Base-by-base conservation (phyloP, 208 protist genomes). In the Leishmania arabica region DNA sequence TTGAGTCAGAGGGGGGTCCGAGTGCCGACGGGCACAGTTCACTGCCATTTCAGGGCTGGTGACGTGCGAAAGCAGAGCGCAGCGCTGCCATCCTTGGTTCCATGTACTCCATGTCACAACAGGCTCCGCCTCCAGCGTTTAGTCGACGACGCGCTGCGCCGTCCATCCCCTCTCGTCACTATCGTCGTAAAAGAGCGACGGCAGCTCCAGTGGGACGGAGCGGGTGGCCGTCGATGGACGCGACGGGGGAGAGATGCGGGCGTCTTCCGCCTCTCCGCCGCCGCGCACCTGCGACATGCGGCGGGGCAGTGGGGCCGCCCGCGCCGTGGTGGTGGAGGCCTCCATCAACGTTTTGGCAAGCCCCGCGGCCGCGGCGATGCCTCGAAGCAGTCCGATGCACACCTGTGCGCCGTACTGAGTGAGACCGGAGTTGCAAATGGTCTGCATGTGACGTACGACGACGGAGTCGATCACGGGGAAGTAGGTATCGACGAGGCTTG, bases 401-500 rank as follows among this genome's bases (percentile, higher is more conserved):
- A 88, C 40, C 8, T 54, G 78, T 19, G 82, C 84, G 27, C 84
- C 69, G 78, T 93, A 93, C 68, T 88, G 84, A 66, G 87, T 86
- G 37, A 92, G 34, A 21, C 91, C 93, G 47, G 75, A 90, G 70
- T 88, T 86, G 2, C 84, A 77, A 34, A 96, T 85, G 21, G 64
- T 82, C 58, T 89, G 74, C 68, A 97, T 83, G 73, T 97, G 87
- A 60, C 86, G 85, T 51, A 88, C 45, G 21, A 95, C 68, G 13
- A 93, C 68, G 24, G 80, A 74, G 70, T 97, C 84, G 31, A 97
- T 79, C 9, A 82, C 53, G 34, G 92, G 92, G 0, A 74, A 78
- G 73, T 97, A 95, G n/a, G 34, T 69, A 49, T 92, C 85, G 5
- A 94, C 85, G 15, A 90, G 42, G 17, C 65, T 51, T 31, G 85